Evolutionary conservation across 768 basidiomycete species (phyloP).

Genomic region (Termitomyces sp.): DNA sequence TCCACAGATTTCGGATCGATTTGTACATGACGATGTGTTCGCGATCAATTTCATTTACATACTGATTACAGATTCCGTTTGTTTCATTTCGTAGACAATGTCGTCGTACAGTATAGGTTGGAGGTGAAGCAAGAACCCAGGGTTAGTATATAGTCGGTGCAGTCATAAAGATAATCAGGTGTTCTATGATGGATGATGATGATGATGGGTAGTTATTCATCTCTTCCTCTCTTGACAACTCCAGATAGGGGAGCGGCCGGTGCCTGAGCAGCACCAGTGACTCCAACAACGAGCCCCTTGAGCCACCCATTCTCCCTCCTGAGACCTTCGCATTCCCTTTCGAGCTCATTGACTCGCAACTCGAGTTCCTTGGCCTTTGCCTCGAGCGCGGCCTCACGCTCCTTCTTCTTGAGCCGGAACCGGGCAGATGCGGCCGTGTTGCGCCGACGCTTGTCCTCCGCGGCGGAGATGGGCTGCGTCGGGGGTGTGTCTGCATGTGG

Average conservation of each 20-base stretch:
- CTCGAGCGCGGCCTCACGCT: slow-evolving; percentile 87
- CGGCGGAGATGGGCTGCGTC: slow-evolving; percentile 34
- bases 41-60: no score
- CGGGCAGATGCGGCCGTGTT: slow-evolving; percentile 93
- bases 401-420: slow-evolving; percentile 95
- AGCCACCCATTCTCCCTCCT: slow-evolving; percentile 91
- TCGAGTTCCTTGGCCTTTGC: slow-evolving; percentile 81
- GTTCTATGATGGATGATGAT: not conserved
- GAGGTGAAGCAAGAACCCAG: no score
- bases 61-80: not conserved
- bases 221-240: slow-evolving; percentile 15
- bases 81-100: not conserved
- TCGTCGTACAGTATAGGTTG: no score
- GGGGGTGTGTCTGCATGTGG: slow-evolving; percentile 18
- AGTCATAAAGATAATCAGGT: slow-evolving; percentile 9
- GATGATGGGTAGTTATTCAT: slow-evolving; percentile 6
- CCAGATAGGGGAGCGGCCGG: slow-evolving; percentile 18
- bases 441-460: slow-evolving; percentile 89
- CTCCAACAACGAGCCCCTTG: slow-evolving; percentile 84
- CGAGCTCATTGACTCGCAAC: slow-evolving; percentile 69
- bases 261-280: slow-evolving; percentile 63
- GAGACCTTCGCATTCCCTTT: slow-evolving; percentile 86
- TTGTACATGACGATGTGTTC: no score
- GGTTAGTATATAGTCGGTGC: no score
- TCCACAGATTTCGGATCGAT: not conserved